These are phyloP conservation scores for Melanomma pulvis-pyrius DNA, from an alignment of 495 filamentous ascomycete genomes.

Conservation along the genomic window DNA sequence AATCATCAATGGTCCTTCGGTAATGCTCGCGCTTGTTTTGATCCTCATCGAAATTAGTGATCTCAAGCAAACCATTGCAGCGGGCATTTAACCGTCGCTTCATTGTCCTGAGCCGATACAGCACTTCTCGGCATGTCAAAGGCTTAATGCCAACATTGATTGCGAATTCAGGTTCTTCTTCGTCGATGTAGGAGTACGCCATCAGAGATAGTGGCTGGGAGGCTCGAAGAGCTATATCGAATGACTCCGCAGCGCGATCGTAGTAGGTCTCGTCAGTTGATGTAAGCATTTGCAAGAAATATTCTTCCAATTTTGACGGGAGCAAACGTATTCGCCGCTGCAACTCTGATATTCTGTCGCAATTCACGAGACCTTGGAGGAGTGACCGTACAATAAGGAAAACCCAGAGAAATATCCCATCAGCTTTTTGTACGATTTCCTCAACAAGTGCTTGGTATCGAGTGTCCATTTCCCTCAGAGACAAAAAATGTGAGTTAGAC, in stretches of 20 bases:
- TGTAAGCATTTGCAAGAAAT: constrained; percentile 25
- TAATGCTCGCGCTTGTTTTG: too few species aligned
- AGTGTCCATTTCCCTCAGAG: not conserved
- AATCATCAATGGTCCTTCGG: too few species aligned
- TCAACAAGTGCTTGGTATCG: constrained; percentile 6
- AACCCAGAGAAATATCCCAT: constrained; percentile 44
- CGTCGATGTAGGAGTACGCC: constrained; percentile 17
- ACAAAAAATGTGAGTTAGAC: not conserved
- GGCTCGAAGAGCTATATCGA: constrained; percentile 5
- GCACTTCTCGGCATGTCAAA: not conserved
- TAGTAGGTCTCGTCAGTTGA: constrained; percentile 18
- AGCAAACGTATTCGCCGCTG: constrained; percentile 18
- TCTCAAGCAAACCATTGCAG: constrained; percentile 22
- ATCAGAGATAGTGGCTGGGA: not conserved
- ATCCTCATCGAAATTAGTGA: not conserved
- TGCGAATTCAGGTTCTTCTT: constrained; percentile 7
- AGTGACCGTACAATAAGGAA: constrained; percentile 39
- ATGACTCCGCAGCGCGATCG: constrained; percentile 1
- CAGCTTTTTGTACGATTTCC: constrained; percentile 33
- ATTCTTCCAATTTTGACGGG: constrained; percentile 30
- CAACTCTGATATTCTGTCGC: constrained; percentile 26
- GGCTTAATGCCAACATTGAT: not conserved
- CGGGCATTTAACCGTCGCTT: constrained; percentile 11
- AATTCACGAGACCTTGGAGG: constrained; percentile 24
- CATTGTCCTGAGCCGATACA: not conserved